These are phyloP conservation scores for Amphirosellinia nigrospora DNA, from an alignment of 495 filamentous ascomycete genomes.

Conservation along the genomic window DNA sequence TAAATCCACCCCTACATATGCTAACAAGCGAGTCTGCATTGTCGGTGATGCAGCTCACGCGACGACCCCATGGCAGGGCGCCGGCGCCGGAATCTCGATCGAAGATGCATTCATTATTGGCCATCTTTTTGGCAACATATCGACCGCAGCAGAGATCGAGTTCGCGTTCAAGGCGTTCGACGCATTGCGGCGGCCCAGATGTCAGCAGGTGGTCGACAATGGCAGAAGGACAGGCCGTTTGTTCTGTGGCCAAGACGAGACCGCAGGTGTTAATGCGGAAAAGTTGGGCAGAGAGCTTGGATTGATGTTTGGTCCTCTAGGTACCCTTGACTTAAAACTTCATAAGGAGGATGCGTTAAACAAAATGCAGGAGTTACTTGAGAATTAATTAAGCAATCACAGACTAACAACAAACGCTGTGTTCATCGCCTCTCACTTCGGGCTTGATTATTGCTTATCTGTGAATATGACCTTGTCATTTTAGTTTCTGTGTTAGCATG, in stretches of 20 bases:
- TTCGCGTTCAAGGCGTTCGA: constrained; percentile 65
- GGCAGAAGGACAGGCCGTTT: constrained; percentile 37
- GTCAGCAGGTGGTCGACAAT: constrained; percentile 37
- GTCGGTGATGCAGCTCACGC: constrained; percentile 66
- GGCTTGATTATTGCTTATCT: too few species aligned
- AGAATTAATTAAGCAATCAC: not conserved
- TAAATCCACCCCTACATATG: constrained; percentile 60
- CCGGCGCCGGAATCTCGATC: constrained; percentile 42
- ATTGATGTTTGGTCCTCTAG: constrained; percentile 20
- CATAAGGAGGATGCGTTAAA: constrained; percentile 23
- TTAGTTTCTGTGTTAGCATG: too few species aligned
- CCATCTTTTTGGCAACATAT: constrained; percentile 53
- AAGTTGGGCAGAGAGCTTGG: constrained; percentile 19
- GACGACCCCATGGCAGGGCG: constrained; percentile 39
- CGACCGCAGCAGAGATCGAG: constrained; percentile 42
- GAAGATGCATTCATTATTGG: constrained; percentile 60
- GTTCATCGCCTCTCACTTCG: too few species aligned
- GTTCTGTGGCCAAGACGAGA: constrained; percentile 19
- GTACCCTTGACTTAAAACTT: constrained; percentile 22
- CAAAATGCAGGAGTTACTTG: constrained; percentile 19
- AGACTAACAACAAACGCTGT: too few species aligned
- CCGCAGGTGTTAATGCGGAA: constrained; percentile 16
- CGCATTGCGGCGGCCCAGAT: constrained; percentile 53
- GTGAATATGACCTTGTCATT: too few species aligned
- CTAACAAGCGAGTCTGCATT: constrained; percentile 55